These are phyloP conservation scores for Apiotrichum siamense DNA, from an alignment of 1,284 basidiomycete species.

Conservation along the genomic window DNA sequence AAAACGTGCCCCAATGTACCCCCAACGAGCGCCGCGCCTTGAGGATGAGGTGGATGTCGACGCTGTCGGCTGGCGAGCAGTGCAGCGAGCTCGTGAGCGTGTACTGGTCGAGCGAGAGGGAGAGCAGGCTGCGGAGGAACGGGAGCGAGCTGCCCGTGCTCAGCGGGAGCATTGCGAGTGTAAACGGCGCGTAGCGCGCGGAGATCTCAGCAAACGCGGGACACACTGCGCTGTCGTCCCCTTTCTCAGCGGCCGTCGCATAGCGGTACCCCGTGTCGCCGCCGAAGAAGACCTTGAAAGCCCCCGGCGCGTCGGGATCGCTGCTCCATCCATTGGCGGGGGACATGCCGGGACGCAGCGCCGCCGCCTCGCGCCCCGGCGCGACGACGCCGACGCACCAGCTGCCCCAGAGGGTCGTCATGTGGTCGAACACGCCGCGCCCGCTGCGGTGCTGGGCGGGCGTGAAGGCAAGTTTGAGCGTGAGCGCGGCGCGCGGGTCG, in stretches of 20 bases:
- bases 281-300: constrained; percentile 46
- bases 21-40: constrained; percentile 33
- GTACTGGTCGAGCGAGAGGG: constrained; percentile 45
- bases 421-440: constrained; percentile 43
- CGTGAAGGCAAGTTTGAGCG: constrained; percentile 42
- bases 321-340: constrained; percentile 28
- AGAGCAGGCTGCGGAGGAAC: constrained; percentile 42
- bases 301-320: no score
- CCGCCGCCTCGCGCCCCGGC: constrained; percentile 14
- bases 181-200: constrained; percentile 37
- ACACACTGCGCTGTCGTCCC: constrained; percentile 35
- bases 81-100: constrained; percentile 45
- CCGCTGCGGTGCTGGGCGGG: constrained; percentile 47
- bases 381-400: constrained; percentile 44
- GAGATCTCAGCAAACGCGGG: constrained; percentile 46
- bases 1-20: constrained; percentile 49
- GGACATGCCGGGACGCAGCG: constrained; percentile 27
- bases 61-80: constrained; percentile 42
- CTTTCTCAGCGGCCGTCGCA: constrained; percentile 38
- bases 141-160: constrained; percentile 45
- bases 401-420: constrained; percentile 46
- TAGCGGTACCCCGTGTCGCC: constrained; percentile 48
- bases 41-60: constrained; percentile 40
- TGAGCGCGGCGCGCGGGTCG: constrained; percentile 17
- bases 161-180: constrained; percentile 40